These are phyloP conservation scores for Botryotinia convoluta DNA, from an alignment of 2,329 filamentous ascomycete genomes.

Conservation along the genomic window DNA sequence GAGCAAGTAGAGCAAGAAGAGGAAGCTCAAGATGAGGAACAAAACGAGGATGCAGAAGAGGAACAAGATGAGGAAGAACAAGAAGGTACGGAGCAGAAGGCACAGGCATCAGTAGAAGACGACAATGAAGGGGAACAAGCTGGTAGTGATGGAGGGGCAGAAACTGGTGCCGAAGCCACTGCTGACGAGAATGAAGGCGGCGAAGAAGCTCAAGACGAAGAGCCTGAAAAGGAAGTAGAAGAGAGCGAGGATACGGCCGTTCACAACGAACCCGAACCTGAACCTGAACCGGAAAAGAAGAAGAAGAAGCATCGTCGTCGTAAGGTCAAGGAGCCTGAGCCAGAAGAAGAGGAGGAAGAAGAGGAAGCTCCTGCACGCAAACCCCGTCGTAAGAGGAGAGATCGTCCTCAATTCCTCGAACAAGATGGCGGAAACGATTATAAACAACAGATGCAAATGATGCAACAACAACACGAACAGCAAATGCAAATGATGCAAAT, in stretches of 20 bases:
- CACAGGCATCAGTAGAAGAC: conserved; percentile 6
- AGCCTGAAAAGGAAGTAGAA: conserved; percentile 10
- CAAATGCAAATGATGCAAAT: conserved; percentile 21
- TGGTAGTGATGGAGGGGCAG: background rate
- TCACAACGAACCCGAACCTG: conserved; percentile 3
- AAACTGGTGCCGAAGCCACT: conserved; percentile 16
- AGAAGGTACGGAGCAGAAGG: conserved; percentile 15
- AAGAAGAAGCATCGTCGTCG: conserved; percentile 16
- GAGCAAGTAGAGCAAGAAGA: conserved; percentile 14
- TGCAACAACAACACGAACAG: conserved; percentile 18
- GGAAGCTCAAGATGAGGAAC: conserved; percentile 17
- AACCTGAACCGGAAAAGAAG: conserved; percentile 11
- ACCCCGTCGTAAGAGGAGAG: conserved; percentile 18
- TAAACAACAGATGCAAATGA: conserved; percentile 19
- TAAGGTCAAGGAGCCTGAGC: conserved; percentile 17
- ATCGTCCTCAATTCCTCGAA: conserved; percentile 21
- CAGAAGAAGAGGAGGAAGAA: conserved; percentile 15
- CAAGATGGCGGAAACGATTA: conserved; percentile 7
- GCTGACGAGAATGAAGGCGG: conserved; percentile 17
- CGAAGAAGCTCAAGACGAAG: conserved; percentile 13
- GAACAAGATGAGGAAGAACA: conserved; percentile 11
- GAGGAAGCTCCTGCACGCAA: conserved; percentile 14
- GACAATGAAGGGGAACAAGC: background rate
- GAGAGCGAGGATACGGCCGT: conserved; percentile 19
- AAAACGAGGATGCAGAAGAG: conserved; percentile 16